Percentiles rank a stretch among this genome's conserved stretches.
Conservation (phyloP, 1,284 basidiomycete genomes). For the Trametes pubescens region DNA sequence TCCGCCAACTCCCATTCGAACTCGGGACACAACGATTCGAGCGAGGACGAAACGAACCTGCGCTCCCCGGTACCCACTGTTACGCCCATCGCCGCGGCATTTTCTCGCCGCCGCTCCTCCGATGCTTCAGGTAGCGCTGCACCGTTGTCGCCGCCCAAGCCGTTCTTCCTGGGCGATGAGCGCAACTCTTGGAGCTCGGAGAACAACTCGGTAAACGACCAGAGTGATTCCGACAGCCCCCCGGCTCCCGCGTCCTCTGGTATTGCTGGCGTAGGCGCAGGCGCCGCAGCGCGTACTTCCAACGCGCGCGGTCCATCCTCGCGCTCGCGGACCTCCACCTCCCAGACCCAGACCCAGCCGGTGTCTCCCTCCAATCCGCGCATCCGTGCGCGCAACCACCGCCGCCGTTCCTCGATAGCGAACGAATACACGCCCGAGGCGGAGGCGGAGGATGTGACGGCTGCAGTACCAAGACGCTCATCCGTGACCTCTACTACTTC, state of each 20-base stretch:
- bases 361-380: slow-evolving; percentile 23
- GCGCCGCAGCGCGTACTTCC: slow-evolving; percentile 12
- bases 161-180: slow-evolving; percentile 38
- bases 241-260: slow-evolving; percentile 22
- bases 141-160: slow-evolving; percentile 34
- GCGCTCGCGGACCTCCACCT: slow-evolving; percentile 13
- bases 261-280: slow-evolving; percentile 26
- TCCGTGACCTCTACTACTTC: slow-evolving; percentile 12
- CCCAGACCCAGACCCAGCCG: slow-evolving; percentile 22
- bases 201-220: slow-evolving; percentile 29
- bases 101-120: slow-evolving; percentile 26
- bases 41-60: slow-evolving; percentile 39
- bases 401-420: slow-evolving; percentile 36
- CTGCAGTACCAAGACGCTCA: slow-evolving; percentile 17
- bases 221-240: slow-evolving; percentile 40
- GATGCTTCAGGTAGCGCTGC: slow-evolving; percentile 12
- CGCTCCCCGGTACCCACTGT: slow-evolving; percentile 22
- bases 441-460: slow-evolving; percentile 16
- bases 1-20: slow-evolving; percentile 31
- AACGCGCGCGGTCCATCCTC: slow-evolving; percentile 8
- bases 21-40: slow-evolving; percentile 30
- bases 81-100: slow-evolving; percentile 33
- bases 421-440: slow-evolving; percentile 35
- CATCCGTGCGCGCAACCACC: slow-evolving; percentile 34
- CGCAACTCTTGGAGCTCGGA: slow-evolving; percentile 39